Conservation (phyloP, 208 protist species). For the Leishmania tarentolae region DNA sequence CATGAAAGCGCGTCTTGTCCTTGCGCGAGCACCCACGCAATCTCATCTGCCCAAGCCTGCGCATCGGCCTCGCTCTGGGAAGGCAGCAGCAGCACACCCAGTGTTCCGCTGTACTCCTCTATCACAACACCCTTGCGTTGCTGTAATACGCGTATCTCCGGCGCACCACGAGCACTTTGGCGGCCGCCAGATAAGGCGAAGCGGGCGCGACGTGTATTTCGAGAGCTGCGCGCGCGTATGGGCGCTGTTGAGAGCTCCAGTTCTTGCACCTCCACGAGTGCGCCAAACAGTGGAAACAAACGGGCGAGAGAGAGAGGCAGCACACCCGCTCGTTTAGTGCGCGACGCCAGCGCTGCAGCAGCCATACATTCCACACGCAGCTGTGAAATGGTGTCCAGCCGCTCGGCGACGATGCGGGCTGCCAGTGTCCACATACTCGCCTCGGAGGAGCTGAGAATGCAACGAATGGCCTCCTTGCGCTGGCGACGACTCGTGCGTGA, state of each 20-base stretch:
- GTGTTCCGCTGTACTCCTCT: slow-evolving; percentile 26
- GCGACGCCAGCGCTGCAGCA: neutral
- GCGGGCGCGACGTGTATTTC: slow-evolving; percentile 11
- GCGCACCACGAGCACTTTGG: neutral
- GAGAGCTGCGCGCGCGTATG: slow-evolving; percentile 7
- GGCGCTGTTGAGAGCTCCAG: slow-evolving; percentile 9
- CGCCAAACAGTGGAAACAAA: slow-evolving; percentile 46
- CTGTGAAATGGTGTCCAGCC: neutral
- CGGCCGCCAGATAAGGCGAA: neutral
- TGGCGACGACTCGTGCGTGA: slow-evolving; percentile 15
- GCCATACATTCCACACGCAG: slow-evolving; percentile 6
- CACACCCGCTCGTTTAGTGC: neutral
- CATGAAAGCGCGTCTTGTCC: neutral
- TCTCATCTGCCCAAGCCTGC: slow-evolving; percentile 13
- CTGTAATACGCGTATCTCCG: slow-evolving; percentile 17
- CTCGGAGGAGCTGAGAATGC: neutral
- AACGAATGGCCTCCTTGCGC: slow-evolving; percentile 8
- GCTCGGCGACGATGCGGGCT: slow-evolving; percentile 15
- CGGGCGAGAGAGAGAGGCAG: slow-evolving; percentile 39
- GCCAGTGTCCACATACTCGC: slow-evolving; percentile 24
- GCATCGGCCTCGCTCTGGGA: neutral
- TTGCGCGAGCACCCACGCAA: neutral
- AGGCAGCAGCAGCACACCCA: slow-evolving; percentile 36
- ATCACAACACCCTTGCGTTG: slow-evolving; percentile 32
- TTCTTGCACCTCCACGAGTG: slow-evolving; percentile 36